Evolutionary conservation across 192 early-diverging fungal species (phyloP).

Genomic region (Coemansia sp.): DNA sequence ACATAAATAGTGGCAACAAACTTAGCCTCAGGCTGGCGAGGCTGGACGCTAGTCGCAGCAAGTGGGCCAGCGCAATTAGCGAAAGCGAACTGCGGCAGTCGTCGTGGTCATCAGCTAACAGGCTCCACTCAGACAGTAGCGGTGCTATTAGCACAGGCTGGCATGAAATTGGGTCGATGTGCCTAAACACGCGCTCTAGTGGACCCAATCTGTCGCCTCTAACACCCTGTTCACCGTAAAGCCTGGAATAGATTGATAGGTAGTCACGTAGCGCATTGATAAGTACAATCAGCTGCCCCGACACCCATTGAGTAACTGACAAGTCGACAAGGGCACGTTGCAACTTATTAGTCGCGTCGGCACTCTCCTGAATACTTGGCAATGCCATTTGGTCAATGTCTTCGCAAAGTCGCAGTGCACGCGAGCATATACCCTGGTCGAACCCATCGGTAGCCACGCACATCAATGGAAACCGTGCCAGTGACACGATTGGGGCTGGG

Average conservation of each 20-base stretch:
- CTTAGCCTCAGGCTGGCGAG: constrained; percentile 13
- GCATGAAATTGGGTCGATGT: constrained; percentile 6
- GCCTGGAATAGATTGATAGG: background rate
- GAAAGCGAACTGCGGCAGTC: background rate
- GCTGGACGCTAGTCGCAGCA: constrained; percentile 4
- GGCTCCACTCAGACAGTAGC: constrained; percentile 21
- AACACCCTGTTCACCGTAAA: background rate
- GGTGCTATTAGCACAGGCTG: constrained; percentile 29
- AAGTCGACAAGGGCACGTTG: background rate
- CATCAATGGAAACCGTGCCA: constrained; percentile 22
- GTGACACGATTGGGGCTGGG: background rate
- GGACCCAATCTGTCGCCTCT: background rate
- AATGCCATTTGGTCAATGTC: constrained; percentile 17
- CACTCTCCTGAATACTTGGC: background rate
- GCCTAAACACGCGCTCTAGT: background rate
- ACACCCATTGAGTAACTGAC: constrained; percentile 1
- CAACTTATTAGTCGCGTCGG: background rate
- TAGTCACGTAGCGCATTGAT: constrained; percentile 14
- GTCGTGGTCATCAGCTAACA: background rate
- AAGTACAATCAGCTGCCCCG: constrained; percentile 11
- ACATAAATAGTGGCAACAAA: constrained; percentile 29
- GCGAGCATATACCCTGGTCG: constrained; percentile 9
- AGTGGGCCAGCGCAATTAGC: constrained; percentile 9
- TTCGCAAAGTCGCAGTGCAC: constrained; percentile 9
- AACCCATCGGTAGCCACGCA: constrained; percentile 19